phyloP scores from a whole-genome alignment of 768 basidiomycete genomes.

The Termitomyces sp. region DNA sequence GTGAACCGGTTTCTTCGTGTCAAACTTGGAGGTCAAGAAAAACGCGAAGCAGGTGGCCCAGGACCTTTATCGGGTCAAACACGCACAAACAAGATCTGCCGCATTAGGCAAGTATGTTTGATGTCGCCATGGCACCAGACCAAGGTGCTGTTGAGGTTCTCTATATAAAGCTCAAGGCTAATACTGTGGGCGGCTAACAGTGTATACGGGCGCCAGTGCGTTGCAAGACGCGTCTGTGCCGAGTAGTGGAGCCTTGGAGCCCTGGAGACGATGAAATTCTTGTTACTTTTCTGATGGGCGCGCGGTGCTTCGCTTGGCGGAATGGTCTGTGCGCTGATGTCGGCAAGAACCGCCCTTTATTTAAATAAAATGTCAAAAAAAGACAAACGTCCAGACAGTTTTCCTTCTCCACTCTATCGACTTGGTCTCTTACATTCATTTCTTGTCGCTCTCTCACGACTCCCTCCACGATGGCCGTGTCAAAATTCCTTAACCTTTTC shows the following conservation, averaged over 20 bases:
- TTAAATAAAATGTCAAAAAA: conserved; percentile 12
- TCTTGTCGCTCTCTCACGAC: conserved; percentile 20
- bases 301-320: conserved; percentile 1
- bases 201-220: no score
- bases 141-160: no score
- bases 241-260: no score
- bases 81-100: conserved; percentile 23
- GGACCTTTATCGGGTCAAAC: conserved; percentile 35
- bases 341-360: conserved; percentile 17
- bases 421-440: conserved; percentile 23
- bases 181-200: not conserved
- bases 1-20: conserved; percentile 83
- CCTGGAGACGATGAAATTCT: not conserved
- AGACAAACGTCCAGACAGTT: not conserved
- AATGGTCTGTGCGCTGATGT: conserved; percentile 17
- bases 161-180: not conserved
- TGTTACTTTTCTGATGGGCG: not conserved
- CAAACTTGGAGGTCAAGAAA: conserved; percentile 79
- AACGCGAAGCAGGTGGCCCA: conserved; percentile 13
- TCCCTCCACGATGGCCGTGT: conserved; percentile 30
- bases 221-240: conserved; percentile 4
- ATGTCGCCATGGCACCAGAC: conserved; percentile 40
- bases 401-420: conserved; percentile 14
- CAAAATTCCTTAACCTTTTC: conserved; percentile 52
- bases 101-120: conserved; percentile 22